Percentiles rank a stretch among this genome's conserved stretches.
Evolutionary conservation across 768 basidiomycete species (phyloP).

Genomic region (Termitomyces sp.): DNA sequence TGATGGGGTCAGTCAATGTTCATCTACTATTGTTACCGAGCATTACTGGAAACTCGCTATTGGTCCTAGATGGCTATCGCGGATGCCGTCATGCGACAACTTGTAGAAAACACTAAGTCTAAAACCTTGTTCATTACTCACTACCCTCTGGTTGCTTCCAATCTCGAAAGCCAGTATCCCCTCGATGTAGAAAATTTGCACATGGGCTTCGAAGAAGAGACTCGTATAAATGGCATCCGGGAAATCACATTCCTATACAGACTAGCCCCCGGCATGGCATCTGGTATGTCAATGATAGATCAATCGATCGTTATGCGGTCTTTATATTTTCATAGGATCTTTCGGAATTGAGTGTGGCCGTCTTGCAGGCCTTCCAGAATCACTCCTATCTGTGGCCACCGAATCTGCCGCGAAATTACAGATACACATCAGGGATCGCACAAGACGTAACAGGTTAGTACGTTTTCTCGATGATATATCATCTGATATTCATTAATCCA

Average conservation of each 20-base stretch:
- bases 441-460: slow-evolving; percentile 44
- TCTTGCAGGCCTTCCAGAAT: slow-evolving; percentile 76
- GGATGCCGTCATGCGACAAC: slow-evolving; percentile 69
- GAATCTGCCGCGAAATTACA: slow-evolving; percentile 52
- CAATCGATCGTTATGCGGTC: background rate
- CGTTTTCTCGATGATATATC: background rate
- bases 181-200: slow-evolving; percentile 69
- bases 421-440: slow-evolving; percentile 41
- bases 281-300: slow-evolving; percentile 25
- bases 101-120: slow-evolving; percentile 52
- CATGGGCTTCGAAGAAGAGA: slow-evolving; percentile 77
- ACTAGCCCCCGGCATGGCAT: slow-evolving; percentile 65
- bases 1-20: slow-evolving; percentile 56
- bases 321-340: slow-evolving; percentile 40
- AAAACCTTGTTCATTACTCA: slow-evolving; percentile 94
- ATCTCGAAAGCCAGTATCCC: slow-evolving; percentile 56
- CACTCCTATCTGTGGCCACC: slow-evolving; percentile 58
- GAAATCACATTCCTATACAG: slow-evolving; percentile 87
- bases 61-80: slow-evolving; percentile 76
- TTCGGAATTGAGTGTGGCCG: slow-evolving; percentile 93
- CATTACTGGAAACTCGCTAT: background rate
- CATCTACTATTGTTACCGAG: background rate
- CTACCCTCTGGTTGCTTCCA: slow-evolving; percentile 79
- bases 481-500: background rate
- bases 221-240: slow-evolving; percentile 63